A percentile compares a stretch with the other conserved stretches of the same genome.
Conservation (phyloP, 257 asterid genomes). For the Solanum virginianum region DNA sequence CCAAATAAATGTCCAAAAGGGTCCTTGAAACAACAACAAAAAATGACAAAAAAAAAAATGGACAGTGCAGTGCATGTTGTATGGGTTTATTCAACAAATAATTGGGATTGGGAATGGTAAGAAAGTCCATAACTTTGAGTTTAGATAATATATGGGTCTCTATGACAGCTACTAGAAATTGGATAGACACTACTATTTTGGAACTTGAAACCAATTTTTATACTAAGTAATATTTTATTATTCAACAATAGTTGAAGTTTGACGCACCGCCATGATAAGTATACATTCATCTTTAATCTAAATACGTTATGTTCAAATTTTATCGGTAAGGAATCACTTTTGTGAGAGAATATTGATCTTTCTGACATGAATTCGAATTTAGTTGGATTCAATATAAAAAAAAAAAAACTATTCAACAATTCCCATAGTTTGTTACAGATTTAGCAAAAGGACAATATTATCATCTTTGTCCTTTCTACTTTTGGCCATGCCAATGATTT, state of each 20-base stretch:
- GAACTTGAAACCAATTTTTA: background rate
- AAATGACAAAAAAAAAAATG: background rate
- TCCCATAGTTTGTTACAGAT: background rate
- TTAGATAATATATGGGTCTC: background rate
- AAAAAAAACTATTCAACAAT: background rate
- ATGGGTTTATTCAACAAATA: background rate
- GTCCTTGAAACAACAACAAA: background rate
- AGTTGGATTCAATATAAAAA: background rate
- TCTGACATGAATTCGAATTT: no score
- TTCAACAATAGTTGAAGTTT: background rate
- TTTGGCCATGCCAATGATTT: background rate
- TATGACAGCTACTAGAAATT: background rate
- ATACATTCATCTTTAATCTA: background rate
- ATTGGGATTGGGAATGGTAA: background rate
- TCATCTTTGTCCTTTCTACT: background rate
- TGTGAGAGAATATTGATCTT: no score
- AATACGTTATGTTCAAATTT: accelerated
- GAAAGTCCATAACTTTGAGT: background rate
- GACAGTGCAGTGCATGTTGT: background rate
- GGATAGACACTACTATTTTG: background rate
- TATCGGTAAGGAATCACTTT: no score
- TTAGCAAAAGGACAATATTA: background rate
- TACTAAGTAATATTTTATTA: background rate
- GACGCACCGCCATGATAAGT: background rate
- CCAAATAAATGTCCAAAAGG: background rate